Base-by-base conservation (phyloP, 2,329 filamentous ascomycete genomes). In the Nakataea oryzae region DNA sequence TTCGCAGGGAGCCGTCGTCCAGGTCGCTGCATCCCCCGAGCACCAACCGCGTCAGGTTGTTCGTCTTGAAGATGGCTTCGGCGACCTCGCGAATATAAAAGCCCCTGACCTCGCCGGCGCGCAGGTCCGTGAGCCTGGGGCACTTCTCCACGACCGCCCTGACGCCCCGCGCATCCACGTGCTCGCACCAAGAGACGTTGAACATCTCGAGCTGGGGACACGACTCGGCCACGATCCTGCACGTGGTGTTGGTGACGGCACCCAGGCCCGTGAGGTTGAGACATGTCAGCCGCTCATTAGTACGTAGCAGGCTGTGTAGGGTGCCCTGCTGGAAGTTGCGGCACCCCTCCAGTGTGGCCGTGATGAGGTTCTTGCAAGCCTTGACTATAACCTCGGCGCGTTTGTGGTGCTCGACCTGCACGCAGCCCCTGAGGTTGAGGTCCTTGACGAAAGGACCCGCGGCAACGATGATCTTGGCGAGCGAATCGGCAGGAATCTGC, bases 181-280 rank as follows among this genome's bases (percentile, higher is more conserved):
- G 88, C 66, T 86, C 87, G 76, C 95, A 99, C 91, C 93, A 97
- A 0, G 92, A 96, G 26, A 97, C 84, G 69, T 97, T 96, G 66
- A 97, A 81, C 62, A 84, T 81, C 73, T 96, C 87, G n/a, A 99
- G 79, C 59, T 88, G 86, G 1, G 87, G 86, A 69, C 93, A 97
- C 54, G 88, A 87, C 61, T 88, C 81, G 0, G 90, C 87, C 64
- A 99, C 88, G 64, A 96, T 91, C 70, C 88, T 90, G 84, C 96
- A 93, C 0, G 91, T 90, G 27, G 85, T 84, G 71, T 96, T 96
- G 32, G 88, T 91, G 17, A 93, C 89, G 14, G 87, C 87, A 2
- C 85, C 79, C 64, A 97, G 80, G 0, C 92, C 93, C 1, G 91
- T 91, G 50, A 99, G 77, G 69, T 97, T 97, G 68, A 97, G 81